A percentile compares a stretch with the other conserved stretches of the same genome.
Evolutionary conservation across 2,329 filamentous ascomycete genomes (phyloP).

Genomic region (Decorospora gaudefroyi): DNA sequence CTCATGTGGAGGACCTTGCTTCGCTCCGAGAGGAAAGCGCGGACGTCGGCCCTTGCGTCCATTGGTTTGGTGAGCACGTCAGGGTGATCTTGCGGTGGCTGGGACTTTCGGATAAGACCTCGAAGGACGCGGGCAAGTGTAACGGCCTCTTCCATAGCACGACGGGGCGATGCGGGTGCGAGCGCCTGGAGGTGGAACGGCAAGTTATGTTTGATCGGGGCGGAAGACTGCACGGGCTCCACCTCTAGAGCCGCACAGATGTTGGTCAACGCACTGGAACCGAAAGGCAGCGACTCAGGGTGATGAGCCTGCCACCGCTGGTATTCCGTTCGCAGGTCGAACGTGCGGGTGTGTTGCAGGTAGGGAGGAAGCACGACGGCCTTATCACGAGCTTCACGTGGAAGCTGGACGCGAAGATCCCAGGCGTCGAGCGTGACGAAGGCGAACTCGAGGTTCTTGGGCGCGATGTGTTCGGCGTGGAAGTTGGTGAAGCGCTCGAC

Average conservation of each 20-base stretch:
- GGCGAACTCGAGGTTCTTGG: slow-evolving; percentile 92
- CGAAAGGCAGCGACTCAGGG: slow-evolving; percentile 94
- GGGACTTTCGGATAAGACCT: slow-evolving; percentile 92
- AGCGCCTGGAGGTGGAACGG: slow-evolving; percentile 97
- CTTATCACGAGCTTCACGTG: slow-evolving; percentile 96
- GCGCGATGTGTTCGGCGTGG: slow-evolving; percentile 85
- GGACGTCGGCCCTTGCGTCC: slow-evolving; percentile 94
- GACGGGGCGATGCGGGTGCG: slow-evolving; percentile 89
- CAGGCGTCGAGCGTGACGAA: slow-evolving; percentile 98
- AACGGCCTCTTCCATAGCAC: slow-evolving; percentile 96
- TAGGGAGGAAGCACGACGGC: slow-evolving; percentile 95
- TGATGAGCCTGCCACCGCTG: slow-evolving; percentile 99
- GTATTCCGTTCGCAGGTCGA: slow-evolving; percentile 96
- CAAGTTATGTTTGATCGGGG: slow-evolving; percentile 97
- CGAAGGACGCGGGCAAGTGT: slow-evolving; percentile 90
- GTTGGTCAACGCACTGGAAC: slow-evolving; percentile 91
- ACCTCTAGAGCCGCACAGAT: slow-evolving; percentile 98
- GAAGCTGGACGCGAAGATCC: slow-evolving; percentile 97
- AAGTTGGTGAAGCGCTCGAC: slow-evolving; percentile 94
- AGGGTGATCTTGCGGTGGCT: slow-evolving; percentile 88
- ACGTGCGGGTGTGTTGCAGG: slow-evolving; percentile 95
- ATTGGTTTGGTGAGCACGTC: slow-evolving; percentile 94
- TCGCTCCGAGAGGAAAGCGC: slow-evolving; percentile 91
- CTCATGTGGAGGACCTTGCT: slow-evolving; percentile 99
- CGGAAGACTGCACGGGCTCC: slow-evolving; percentile 94